phyloP scores from a whole-genome alignment of 75 land plant genomes.

The Pinus taeda region DNA sequence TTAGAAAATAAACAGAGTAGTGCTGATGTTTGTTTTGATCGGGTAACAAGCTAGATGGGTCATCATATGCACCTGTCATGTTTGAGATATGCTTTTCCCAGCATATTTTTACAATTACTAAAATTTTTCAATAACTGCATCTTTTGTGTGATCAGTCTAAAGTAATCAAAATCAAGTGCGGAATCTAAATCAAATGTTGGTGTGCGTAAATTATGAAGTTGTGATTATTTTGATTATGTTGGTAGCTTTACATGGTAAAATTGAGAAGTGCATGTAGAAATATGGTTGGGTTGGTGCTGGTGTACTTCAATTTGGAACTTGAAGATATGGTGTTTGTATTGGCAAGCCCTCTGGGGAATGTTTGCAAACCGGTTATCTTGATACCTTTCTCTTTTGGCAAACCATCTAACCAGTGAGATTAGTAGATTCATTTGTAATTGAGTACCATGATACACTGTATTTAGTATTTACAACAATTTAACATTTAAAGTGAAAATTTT shows the following conservation, averaged over 20 bases:
- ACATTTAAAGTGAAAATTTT: too few species aligned
- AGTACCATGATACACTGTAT: too few species aligned
- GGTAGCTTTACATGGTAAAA: background rate
- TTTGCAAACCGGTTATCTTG: too few species aligned
- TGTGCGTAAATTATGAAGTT: background rate
- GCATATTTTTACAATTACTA: background rate
- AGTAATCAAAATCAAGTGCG: background rate
- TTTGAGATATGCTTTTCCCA: background rate
- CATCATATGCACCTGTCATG: background rate
- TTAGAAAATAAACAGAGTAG: constrained; percentile 8
- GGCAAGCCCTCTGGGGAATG: too few species aligned
- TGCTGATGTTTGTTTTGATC: background rate
- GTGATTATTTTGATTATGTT: background rate
- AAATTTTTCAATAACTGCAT: background rate
- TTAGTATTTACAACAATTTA: too few species aligned
- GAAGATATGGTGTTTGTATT: too few species aligned
- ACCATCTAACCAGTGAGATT: too few species aligned
- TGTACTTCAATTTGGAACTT: too few species aligned
- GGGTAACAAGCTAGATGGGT: background rate
- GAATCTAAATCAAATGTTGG: background rate
- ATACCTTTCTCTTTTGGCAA: too few species aligned
- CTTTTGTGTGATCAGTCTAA: background rate
- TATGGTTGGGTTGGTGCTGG: background rate
- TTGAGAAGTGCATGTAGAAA: background rate
- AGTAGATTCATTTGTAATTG: too few species aligned